These are phyloP conservation scores for Didymella lethalis DNA, from an alignment of 2,329 filamentous ascomycete genomes.

Conservation along the genomic window DNA sequence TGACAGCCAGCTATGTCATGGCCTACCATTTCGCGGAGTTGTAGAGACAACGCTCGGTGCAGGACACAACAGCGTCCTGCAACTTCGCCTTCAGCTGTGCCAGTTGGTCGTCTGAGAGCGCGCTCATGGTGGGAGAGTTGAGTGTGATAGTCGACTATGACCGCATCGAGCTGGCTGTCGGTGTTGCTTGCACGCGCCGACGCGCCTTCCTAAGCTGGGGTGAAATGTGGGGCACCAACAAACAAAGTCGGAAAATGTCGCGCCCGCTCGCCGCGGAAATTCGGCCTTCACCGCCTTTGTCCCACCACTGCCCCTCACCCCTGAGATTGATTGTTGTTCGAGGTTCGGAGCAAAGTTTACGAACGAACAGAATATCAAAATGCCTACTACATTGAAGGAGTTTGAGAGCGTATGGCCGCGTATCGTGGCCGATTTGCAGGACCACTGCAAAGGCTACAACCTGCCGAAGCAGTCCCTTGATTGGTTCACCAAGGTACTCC, in stretches of 20 bases:
- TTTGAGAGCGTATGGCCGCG: slow-evolving; percentile 92
- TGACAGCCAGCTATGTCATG: background rate
- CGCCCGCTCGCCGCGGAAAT: slow-evolving; percentile 29
- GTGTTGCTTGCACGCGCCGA: slow-evolving; percentile 27
- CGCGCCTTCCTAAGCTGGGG: slow-evolving; percentile 30
- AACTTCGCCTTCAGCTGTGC: slow-evolving; percentile 75
- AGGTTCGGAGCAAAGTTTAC: background rate
- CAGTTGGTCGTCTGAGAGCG: slow-evolving; percentile 53
- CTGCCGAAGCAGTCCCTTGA: slow-evolving; percentile 80
- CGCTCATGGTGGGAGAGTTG: slow-evolving; percentile 30
- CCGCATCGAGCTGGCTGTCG: slow-evolving; percentile 20
- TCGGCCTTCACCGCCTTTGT: slow-evolving; percentile 29
- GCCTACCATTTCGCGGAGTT: slow-evolving; percentile 93
- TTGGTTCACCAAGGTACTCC: slow-evolving; percentile 81
- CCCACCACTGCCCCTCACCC: slow-evolving; percentile 22
- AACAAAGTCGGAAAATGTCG: slow-evolving; percentile 31
- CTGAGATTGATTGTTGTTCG: slow-evolving; percentile 17
- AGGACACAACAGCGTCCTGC: slow-evolving; percentile 86
- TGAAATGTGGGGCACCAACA: slow-evolving; percentile 28
- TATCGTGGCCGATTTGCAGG: slow-evolving; percentile 81
- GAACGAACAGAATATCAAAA: slow-evolving; percentile 37
- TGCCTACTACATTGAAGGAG: slow-evolving; percentile 80
- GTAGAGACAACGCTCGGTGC: slow-evolving; percentile 93
- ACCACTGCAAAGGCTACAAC: slow-evolving; percentile 81
- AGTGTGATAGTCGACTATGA: slow-evolving; percentile 18